A percentile compares a stretch with the other conserved stretches of the same genome.
Conservation (phyloP, 306 rosid species). For the Quillaja saponaria region DNA sequence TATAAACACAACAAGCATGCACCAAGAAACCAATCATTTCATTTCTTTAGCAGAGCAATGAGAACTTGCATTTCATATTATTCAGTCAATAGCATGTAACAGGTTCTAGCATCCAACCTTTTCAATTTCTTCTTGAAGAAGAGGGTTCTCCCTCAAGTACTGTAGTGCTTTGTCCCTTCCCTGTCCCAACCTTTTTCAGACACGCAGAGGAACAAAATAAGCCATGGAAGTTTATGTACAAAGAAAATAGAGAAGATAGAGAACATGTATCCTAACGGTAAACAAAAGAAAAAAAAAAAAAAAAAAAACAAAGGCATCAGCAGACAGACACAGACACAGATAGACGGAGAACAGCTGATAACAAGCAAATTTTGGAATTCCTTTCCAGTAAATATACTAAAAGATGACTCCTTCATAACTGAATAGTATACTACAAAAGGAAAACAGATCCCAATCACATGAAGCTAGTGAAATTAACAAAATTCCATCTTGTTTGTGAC, state of each 20-base stretch:
- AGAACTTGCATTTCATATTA: slow-evolving; percentile 5
- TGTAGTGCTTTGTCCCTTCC: slow-evolving; percentile 93
- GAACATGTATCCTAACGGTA: background rate
- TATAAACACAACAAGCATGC: slow-evolving; percentile 2
- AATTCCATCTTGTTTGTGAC: background rate
- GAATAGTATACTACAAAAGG: background rate
- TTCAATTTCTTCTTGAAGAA: slow-evolving; percentile 78
- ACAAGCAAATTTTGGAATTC: slow-evolving; percentile 12
- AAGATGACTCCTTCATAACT: background rate
- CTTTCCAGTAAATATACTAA: too few relatives aligned
- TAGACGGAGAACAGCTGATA: background rate
- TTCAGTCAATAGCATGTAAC: slow-evolving; percentile 16
- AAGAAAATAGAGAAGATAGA: background rate
- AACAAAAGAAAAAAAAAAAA: background rate
- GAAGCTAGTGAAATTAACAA: slow-evolving; percentile 7
- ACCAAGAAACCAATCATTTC: background rate
- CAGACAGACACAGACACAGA: background rate
- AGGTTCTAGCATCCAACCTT: slow-evolving; percentile 54
- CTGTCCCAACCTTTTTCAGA: slow-evolving; percentile 78
- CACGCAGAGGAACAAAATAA: slow-evolving; percentile 18
- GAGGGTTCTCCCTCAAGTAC: slow-evolving; percentile 76
- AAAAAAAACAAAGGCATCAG: background rate
- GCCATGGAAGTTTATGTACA: slow-evolving; percentile 1
- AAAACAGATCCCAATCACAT: background rate
- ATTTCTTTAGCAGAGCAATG: slow-evolving; percentile 2